phyloP scores from a whole-genome alignment of 2,329 filamentous ascomycete species.

The Salinomyces thailandicus region DNA sequence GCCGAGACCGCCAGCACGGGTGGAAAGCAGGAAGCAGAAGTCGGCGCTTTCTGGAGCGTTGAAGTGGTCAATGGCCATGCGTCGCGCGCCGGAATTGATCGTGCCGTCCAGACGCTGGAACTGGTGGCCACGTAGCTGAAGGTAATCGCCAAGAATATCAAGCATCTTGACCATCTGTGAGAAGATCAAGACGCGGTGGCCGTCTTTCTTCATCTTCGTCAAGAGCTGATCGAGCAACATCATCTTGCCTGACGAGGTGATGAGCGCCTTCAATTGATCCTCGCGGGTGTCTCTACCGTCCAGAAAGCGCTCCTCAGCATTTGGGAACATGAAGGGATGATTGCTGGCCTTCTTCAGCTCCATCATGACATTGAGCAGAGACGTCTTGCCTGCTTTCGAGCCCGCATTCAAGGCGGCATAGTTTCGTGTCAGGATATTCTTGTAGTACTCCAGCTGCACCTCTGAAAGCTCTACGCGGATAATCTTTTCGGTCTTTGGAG shows the following conservation, averaged over 20 bases:
- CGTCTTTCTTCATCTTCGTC: constrained; percentile 83
- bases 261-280: constrained; percentile 82
- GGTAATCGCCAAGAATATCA: constrained; percentile 88
- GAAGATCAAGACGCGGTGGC: constrained; percentile 93
- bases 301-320: constrained; percentile 81
- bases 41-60: constrained; percentile 94
- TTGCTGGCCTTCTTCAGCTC: constrained; percentile 99
- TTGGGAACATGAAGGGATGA: constrained; percentile 95
- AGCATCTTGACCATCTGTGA: constrained; percentile 99
- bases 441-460: constrained; percentile 95
- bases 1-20: constrained; percentile 88
- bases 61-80: constrained; percentile 95
- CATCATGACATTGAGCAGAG: constrained; percentile 97
- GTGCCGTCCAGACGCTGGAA: constrained; percentile 94
- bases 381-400: constrained; percentile 83
- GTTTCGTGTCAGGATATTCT: constrained; percentile 94
- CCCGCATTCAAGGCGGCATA: constrained; percentile 90
- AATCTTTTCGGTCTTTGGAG: constrained; percentile 97
- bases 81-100: constrained; percentile 75
- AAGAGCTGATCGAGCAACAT: constrained; percentile 96
- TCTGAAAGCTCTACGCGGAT: constrained; percentile 95
- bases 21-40: constrained; percentile 92
- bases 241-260: constrained; percentile 98
- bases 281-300: constrained; percentile 67
- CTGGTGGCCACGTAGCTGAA: constrained; percentile 83